These are phyloP conservation scores for Fusarium dimerum DNA, from an alignment of 2,329 filamentous ascomycete species.

Conservation along the genomic window DNA sequence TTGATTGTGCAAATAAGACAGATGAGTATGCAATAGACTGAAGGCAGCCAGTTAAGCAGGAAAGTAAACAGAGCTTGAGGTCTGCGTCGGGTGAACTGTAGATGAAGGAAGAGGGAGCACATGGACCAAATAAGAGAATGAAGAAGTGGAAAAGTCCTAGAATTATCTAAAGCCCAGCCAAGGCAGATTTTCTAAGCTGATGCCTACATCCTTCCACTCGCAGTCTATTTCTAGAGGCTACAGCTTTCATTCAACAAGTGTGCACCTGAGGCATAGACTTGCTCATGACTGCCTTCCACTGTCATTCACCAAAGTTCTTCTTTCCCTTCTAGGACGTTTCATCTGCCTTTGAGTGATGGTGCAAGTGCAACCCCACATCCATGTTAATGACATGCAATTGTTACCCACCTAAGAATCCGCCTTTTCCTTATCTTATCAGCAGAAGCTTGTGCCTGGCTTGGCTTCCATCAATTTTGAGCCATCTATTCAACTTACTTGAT, in stretches of 20 bases:
- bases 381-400: background rate
- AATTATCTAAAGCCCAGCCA: background rate
- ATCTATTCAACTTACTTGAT: background rate
- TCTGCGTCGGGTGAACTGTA: too few species aligned
- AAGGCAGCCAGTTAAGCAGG: too few species aligned
- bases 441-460: background rate
- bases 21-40: too few species aligned
- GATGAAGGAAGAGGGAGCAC: background rate
- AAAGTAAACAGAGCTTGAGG: too few species aligned
- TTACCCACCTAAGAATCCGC: background rate
- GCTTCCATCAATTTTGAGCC: conserved; percentile 14
- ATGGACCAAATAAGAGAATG: background rate
- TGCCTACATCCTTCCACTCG: background rate
- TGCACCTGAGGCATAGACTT: conserved; percentile 25
- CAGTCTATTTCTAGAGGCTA: background rate
- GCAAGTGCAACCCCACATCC: background rate
- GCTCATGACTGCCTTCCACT: conserved; percentile 17
- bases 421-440: conserved; percentile 24
- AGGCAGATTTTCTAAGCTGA: background rate
- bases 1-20: too few species aligned
- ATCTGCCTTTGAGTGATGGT: conserved; percentile 2
- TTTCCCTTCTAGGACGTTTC: conserved; percentile 27
- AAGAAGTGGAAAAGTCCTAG: background rate
- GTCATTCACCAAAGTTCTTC: conserved; percentile 19
- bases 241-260: background rate